Conservation (phyloP, 2,329 filamentous ascomycete genomes). For the Colletotrichum sp. region DNA sequence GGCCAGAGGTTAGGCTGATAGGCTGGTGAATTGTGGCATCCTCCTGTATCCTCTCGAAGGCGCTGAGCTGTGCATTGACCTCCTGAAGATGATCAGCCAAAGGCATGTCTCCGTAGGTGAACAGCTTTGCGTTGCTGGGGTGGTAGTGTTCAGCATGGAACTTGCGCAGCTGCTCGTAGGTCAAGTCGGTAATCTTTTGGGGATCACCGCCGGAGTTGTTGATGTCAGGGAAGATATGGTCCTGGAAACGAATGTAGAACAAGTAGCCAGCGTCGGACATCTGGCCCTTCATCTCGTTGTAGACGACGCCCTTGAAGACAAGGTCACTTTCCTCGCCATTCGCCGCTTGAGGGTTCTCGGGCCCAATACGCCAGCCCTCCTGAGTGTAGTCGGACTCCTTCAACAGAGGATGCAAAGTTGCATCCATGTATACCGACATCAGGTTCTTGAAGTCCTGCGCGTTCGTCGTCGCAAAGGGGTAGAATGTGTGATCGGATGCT, state of each 20-base stretch:
- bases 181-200: constrained; percentile 93
- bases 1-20: constrained; percentile 70
- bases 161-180: constrained; percentile 83
- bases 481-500: constrained; percentile 93
- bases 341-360: constrained; percentile 77
- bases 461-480: constrained; percentile 97
- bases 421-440: constrained; percentile 95
- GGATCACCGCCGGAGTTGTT: constrained; percentile 98
- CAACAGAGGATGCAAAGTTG: constrained; percentile 86
- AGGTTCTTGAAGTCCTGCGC: constrained; percentile 94
- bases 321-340: constrained; percentile 67
- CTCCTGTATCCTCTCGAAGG: constrained; percentile 73
- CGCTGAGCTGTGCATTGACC: constrained; percentile 74
- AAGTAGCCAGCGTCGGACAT: constrained; percentile 97
- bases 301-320: constrained; percentile 97
- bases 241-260: constrained; percentile 94
- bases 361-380: constrained; percentile 95
- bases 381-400: constrained; percentile 93
- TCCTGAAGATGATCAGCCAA: constrained; percentile 81
- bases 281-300: constrained; percentile 99
- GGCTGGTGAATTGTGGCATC: constrained; percentile 80
- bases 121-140: constrained; percentile 93
- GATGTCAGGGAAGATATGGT: constrained; percentile 91
- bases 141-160: constrained; percentile 96
- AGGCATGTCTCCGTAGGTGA: constrained; percentile 95